Percentiles rank a stretch among this genome's conserved stretches.
Conservation (phyloP, 2,329 filamentous ascomycete species). For the Colletotrichum viniferum region DNA sequence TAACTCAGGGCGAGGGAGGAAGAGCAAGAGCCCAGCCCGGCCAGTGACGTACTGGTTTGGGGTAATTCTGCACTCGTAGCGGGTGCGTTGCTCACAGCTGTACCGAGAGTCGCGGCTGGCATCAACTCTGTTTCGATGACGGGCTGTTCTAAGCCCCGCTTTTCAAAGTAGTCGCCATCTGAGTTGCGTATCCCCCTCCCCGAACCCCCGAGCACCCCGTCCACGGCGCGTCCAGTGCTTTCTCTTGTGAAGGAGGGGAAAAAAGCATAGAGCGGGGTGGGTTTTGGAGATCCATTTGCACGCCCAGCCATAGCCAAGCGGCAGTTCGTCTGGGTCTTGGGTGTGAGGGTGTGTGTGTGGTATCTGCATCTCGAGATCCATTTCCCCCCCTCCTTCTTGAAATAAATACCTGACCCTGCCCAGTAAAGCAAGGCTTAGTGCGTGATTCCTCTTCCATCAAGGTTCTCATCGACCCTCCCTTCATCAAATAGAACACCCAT, state of each 20-base stretch:
- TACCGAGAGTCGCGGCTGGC: conserved; percentile 2
- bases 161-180: neutral
- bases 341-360: neutral
- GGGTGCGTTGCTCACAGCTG: neutral
- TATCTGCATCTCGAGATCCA: neutral
- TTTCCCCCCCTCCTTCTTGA: neutral
- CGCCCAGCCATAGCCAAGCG: neutral
- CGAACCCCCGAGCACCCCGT: conserved; percentile 17
- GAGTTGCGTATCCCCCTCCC: neutral
- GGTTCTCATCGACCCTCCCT: conserved; percentile 18
- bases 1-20: neutral
- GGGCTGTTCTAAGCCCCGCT: conserved; percentile 2
- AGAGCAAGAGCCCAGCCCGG: neutral
- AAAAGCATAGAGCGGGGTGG: conserved; percentile 6
- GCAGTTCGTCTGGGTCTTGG: conserved; percentile 6
- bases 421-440: conserved; percentile 9
- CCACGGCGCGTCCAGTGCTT: neutral
- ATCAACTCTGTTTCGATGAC: conserved; percentile 8
- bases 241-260: neutral
- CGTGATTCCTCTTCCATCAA: conserved; percentile 18
- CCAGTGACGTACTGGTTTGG: conserved; percentile 10
- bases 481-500: neutral
- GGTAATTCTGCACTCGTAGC: neutral
- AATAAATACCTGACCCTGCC: conserved; percentile 22
- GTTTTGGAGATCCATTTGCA: conserved; percentile 11